Percentiles rank a stretch among this genome's conserved stretches.
These are phyloP conservation scores for Tolypocladium cylindrosporum DNA, from an alignment of 2,329 filamentous ascomycete genomes.

Conservation along the genomic window DNA sequence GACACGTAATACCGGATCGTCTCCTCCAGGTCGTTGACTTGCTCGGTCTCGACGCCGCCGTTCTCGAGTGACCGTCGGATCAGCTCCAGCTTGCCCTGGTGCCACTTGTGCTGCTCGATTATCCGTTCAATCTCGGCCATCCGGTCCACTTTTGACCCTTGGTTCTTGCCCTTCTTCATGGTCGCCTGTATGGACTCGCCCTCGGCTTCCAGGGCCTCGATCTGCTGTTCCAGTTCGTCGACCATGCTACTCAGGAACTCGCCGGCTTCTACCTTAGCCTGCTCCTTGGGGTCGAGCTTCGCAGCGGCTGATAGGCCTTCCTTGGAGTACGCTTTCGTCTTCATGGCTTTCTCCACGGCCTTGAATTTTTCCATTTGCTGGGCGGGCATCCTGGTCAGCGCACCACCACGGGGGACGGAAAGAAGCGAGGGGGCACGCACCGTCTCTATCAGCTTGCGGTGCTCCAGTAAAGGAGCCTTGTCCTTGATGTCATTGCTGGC, in stretches of 20 bases:
- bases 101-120: slow-evolving; percentile 93
- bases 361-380: slow-evolving; percentile 99
- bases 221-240: slow-evolving; percentile 86
- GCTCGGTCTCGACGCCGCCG: slow-evolving; percentile 75
- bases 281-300: slow-evolving; percentile 94
- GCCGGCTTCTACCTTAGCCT: slow-evolving; percentile 80
- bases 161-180: slow-evolving; percentile 92
- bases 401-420: background rate
- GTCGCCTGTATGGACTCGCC: slow-evolving; percentile 76
- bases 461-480: slow-evolving; percentile 87
- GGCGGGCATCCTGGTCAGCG: background rate
- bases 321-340: slow-evolving; percentile 99
- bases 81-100: slow-evolving; percentile 85
- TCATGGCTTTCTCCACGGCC: slow-evolving; percentile 99
- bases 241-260: slow-evolving; percentile 83
- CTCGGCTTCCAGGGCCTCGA: slow-evolving; percentile 87
- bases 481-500: slow-evolving; percentile 99
- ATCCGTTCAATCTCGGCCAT: slow-evolving; percentile 75
- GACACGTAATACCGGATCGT: slow-evolving; percentile 92
- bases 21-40: slow-evolving; percentile 83
- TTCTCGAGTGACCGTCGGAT: slow-evolving; percentile 87
- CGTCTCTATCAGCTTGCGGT: slow-evolving; percentile 94
- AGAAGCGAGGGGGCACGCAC: slow-evolving; percentile 40
- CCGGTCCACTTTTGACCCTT: slow-evolving; percentile 71
- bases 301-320: slow-evolving; percentile 86